A percentile compares a stretch with the other conserved stretches of the same genome.
These are phyloP conservation scores for Trichoderma brevicompactum DNA, from an alignment of 2,329 filamentous ascomycete genomes.

Conservation along the genomic window DNA sequence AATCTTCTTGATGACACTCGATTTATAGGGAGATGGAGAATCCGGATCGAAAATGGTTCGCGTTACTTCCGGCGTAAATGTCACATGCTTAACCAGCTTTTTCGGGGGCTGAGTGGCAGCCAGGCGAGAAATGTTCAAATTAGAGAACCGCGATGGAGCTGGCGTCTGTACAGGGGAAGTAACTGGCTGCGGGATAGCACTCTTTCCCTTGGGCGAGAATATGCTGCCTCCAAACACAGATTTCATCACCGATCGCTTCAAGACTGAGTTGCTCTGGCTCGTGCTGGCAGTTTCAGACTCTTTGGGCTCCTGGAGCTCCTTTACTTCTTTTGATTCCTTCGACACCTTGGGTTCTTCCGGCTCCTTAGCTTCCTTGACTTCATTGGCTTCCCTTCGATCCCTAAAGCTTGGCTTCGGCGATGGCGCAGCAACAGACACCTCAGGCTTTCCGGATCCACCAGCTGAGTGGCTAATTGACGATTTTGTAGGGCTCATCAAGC, in stretches of 20 bases:
- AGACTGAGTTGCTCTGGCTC: constrained; percentile 40
- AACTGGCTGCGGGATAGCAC: constrained; percentile 53
- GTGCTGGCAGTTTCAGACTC: constrained; percentile 49
- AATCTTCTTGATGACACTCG: constrained; percentile 41
- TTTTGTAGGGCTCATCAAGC: constrained; percentile 78
- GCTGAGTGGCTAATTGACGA: constrained; percentile 64
- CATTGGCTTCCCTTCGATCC: constrained; percentile 19
- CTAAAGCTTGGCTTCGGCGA: constrained; percentile 52
- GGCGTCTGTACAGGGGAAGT: constrained; percentile 52
- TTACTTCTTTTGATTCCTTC: neutral
- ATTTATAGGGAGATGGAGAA: constrained; percentile 62
- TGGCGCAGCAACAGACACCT: constrained; percentile 45
- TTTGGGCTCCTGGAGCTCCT: neutral
- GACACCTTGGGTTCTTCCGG: neutral
- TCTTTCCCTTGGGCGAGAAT: constrained; percentile 38
- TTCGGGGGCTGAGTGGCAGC: constrained; percentile 69
- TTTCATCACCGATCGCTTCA: constrained; percentile 45
- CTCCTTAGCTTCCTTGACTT: neutral
- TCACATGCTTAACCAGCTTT: constrained; percentile 72
- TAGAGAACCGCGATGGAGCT: constrained; percentile 45
- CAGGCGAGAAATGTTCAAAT: constrained; percentile 57
- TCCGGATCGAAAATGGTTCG: constrained; percentile 49
- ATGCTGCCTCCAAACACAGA: constrained; percentile 19
- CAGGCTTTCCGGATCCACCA: constrained; percentile 36
- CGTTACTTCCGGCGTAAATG: constrained; percentile 76